These are phyloP conservation scores for Leccinum rimulosum DNA, from an alignment of 768 basidiomycete species.

Conservation along the genomic window DNA sequence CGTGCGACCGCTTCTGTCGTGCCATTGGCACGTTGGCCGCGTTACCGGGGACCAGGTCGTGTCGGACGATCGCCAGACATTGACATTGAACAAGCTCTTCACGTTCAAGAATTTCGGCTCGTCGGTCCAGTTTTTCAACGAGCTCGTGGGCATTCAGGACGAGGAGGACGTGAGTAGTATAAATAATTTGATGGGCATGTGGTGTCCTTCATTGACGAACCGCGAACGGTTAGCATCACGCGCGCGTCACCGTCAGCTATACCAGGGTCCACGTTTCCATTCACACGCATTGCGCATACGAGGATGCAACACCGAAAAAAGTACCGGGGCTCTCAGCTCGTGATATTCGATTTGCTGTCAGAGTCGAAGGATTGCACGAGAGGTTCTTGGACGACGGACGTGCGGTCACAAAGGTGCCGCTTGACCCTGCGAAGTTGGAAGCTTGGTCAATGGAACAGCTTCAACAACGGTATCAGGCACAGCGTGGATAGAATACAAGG, in stretches of 20 bases:
- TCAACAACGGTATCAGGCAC: constrained; percentile 18
- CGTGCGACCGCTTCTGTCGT: constrained; percentile 37
- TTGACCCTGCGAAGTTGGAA: constrained; percentile 8
- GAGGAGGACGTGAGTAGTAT: constrained; percentile 32
- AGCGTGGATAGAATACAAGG: not conserved
- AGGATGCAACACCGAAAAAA: constrained; percentile 12
- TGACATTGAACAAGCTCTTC: constrained; percentile 29
- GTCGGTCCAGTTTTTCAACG: constrained; percentile 29
- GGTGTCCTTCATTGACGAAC: not conserved
- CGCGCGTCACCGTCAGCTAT: constrained; percentile 29
- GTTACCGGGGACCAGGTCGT: constrained; percentile 3
- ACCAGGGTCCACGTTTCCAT: constrained; percentile 19
- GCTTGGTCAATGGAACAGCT: constrained; percentile 27
- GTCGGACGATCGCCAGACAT: constrained; percentile 12
- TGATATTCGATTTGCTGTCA: constrained; percentile 48
- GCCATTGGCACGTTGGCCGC: constrained; percentile 27
- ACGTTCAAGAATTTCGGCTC: constrained; percentile 24
- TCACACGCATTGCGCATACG: constrained; percentile 30
- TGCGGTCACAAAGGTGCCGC: constrained; percentile 23
- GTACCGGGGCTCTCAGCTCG: constrained; percentile 47
- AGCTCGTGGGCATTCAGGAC: constrained; percentile 25
- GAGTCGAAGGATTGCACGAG: constrained; percentile 37
- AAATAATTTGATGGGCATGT: not conserved
- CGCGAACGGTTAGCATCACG: constrained; percentile 27
- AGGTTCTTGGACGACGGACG: constrained; percentile 22